phyloP scores from a whole-genome alignment of 2,329 filamentous ascomycete species.

The Botryosphaeria agaves region DNA sequence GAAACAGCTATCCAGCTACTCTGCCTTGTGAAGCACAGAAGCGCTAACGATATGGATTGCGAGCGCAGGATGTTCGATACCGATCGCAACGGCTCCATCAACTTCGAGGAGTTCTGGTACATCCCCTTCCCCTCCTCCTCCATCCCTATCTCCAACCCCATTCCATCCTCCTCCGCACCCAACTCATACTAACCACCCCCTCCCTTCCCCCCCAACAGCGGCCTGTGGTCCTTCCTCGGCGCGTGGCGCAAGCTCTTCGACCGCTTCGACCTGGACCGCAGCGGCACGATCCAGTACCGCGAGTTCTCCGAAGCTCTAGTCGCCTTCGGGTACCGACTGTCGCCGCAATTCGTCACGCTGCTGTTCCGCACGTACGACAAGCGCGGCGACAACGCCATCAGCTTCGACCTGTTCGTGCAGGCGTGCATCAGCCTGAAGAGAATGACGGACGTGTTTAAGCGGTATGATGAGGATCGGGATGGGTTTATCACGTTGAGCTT shows the following conservation, averaged over 20 bases:
- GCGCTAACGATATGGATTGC: too few species aligned
- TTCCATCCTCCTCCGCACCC: background rate
- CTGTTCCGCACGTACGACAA: constrained; percentile 77
- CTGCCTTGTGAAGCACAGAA: too few species aligned
- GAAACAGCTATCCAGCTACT: too few species aligned
- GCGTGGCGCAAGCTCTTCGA: constrained; percentile 92
- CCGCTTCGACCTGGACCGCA: constrained; percentile 77
- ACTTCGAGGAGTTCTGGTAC: constrained; percentile 82
- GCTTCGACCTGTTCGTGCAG: constrained; percentile 92
- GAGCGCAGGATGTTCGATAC: constrained; percentile 81
- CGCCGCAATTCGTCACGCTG: constrained; percentile 63
- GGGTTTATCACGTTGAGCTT: constrained; percentile 52
- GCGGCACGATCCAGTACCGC: constrained; percentile 66
- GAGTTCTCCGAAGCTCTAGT: constrained; percentile 86
- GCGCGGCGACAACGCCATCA: constrained; percentile 27
- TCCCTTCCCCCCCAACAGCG: constrained; percentile 30
- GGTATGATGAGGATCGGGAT: constrained; percentile 92
- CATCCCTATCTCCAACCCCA: constrained; percentile 1
- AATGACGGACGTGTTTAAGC: constrained; percentile 99
- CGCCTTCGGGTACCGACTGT: constrained; percentile 82
- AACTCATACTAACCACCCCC: background rate
- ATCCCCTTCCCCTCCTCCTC: constrained; percentile 2
- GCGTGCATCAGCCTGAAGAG: constrained; percentile 91
- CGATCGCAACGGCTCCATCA: constrained; percentile 74
- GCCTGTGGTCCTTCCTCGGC: constrained; percentile 86